Percentiles rank a stretch among this genome's conserved stretches.
Evolutionary conservation across 2,329 filamentous ascomycete genomes (phyloP).

Genomic region (Fusarium chuoi): DNA sequence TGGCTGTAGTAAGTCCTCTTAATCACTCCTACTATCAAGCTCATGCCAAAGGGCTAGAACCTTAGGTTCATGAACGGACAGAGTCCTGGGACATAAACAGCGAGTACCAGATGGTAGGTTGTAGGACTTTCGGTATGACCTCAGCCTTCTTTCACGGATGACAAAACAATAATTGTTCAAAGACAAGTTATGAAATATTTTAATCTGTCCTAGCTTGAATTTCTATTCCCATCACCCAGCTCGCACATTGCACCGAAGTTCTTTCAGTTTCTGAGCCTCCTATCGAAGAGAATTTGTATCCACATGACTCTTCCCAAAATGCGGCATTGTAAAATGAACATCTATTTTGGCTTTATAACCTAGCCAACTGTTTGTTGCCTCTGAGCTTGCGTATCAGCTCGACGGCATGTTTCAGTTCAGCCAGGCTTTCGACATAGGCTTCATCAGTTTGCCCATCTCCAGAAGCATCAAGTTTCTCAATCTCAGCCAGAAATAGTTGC

Average conservation of each 20-base stretch:
- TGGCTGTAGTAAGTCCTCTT: neutral
- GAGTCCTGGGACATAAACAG: neutral
- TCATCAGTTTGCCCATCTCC: neutral
- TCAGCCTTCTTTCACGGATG: rapidly evolving
- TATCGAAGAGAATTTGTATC: too few species aligned
- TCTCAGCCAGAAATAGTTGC: neutral
- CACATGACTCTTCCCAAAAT: too few species aligned
- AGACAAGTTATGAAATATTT: neutral
- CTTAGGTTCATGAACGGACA: neutral
- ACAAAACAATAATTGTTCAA: rapidly evolving
- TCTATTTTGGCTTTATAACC: neutral
- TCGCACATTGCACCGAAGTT: rapidly evolving
- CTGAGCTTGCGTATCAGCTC: neutral
- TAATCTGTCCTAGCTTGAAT: neutral
- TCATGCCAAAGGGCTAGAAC: neutral
- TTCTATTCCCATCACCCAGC: neutral
- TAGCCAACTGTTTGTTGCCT: neutral
- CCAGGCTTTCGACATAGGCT: neutral
- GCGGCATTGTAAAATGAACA: too few species aligned
- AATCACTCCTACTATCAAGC: neutral
- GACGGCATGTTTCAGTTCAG: neutral
- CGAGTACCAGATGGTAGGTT: neutral
- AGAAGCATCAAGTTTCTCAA: neutral
- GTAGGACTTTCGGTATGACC: neutral
- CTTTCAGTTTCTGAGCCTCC: neutral